Conservation (phyloP, 2,329 filamentous ascomycete genomes). For the Botrytis fragariae region DNA sequence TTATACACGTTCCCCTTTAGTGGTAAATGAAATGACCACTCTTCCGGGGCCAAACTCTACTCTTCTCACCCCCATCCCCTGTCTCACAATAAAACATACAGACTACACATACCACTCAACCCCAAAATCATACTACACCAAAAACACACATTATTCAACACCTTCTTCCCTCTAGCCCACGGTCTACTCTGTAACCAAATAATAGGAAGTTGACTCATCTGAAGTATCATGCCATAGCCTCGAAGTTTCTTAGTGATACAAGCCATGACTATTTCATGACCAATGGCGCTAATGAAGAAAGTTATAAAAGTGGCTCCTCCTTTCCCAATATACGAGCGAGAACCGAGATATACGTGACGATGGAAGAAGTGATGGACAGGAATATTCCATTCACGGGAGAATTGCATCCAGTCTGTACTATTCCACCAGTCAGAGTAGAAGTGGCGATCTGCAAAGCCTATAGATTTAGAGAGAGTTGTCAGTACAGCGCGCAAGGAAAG, state of each 20-base stretch:
- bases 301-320: slow-evolving; percentile 81
- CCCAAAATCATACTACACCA: slow-evolving; percentile 92
- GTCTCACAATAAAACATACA: slow-evolving; percentile 17
- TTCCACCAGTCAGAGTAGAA: slow-evolving; percentile 85
- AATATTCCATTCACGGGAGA: slow-evolving; percentile 95
- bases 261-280: slow-evolving; percentile 94
- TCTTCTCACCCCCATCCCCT: neutral
- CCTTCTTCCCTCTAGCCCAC: slow-evolving; percentile 70
- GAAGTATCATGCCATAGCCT: slow-evolving; percentile 88
- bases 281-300: slow-evolving; percentile 83
- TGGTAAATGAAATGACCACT: neutral
- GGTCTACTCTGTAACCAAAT: slow-evolving; percentile 83
- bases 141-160: slow-evolving; percentile 85
- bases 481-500: neutral
- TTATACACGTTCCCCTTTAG: neutral
- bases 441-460: slow-evolving; percentile 78
- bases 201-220: slow-evolving; percentile 96
- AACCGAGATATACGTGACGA: slow-evolving; percentile 88
- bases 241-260: slow-evolving; percentile 97
- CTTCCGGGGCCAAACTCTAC: neutral
- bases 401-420: slow-evolving; percentile 88
- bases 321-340: slow-evolving; percentile 71
- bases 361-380: slow-evolving; percentile 95
- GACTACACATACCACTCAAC: slow-evolving; percentile 48
- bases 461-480: neutral